Conservation (phyloP, 176 grass and related monocot species). For the Oryza glaberrima region DNA sequence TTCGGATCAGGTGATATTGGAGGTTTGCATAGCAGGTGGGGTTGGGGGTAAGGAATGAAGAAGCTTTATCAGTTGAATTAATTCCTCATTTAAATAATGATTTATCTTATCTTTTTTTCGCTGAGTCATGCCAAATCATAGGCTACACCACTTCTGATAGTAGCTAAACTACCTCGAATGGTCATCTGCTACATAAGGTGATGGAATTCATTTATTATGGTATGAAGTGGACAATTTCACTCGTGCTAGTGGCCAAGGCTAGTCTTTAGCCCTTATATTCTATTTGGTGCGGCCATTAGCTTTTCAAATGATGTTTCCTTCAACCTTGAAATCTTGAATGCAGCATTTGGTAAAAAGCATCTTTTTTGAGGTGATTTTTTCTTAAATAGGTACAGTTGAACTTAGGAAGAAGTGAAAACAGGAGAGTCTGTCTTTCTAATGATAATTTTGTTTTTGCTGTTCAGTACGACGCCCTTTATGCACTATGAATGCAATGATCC, state of each 20-base stretch:
- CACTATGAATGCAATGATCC: constrained; percentile 2
- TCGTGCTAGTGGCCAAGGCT: background rate
- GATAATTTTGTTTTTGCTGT: background rate
- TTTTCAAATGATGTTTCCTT: background rate
- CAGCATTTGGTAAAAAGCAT: background rate
- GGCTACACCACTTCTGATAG: background rate
- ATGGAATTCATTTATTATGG: background rate
- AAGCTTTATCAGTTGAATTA: background rate
- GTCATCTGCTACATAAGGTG: background rate
- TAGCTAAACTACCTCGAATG: background rate
- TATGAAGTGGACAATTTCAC: background rate
- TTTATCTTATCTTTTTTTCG: background rate
- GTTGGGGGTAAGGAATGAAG: background rate
- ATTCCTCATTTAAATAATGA: background rate
- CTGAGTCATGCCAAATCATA: background rate
- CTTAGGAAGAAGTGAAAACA: background rate
- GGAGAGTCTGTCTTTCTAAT: background rate
- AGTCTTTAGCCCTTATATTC: background rate
- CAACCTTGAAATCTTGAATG: background rate
- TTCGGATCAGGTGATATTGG: background rate
- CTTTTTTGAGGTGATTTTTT: background rate
- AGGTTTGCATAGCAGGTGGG: background rate
- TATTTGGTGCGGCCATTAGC: background rate
- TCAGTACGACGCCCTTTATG: background rate
- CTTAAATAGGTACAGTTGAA: background rate